These are phyloP conservation scores for Aspergillus heteromorphus DNA, from an alignment of 495 filamentous ascomycete genomes.

Conservation along the genomic window DNA sequence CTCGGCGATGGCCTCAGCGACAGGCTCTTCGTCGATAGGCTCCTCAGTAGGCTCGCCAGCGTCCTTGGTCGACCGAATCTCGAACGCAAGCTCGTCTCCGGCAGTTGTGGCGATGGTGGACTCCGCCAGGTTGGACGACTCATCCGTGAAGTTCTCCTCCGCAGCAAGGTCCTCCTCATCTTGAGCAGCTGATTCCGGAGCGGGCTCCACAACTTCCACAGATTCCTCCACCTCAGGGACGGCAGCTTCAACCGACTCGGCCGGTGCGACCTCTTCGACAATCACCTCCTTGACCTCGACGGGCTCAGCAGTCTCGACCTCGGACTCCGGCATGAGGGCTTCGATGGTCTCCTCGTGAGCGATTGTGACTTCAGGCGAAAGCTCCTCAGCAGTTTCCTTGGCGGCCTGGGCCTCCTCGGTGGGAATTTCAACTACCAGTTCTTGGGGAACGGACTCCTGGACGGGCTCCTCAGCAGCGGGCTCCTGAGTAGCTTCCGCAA, in stretches of 20 bases:
- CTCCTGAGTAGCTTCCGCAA: background rate
- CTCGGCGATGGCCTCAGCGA: background rate
- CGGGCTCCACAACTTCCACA: constrained; percentile 2
- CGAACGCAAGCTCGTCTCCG: background rate
- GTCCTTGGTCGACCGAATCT: background rate
- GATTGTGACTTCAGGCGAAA: background rate
- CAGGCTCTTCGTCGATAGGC: constrained; percentile 5
- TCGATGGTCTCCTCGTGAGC: constrained; percentile 8
- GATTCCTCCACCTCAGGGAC: constrained; percentile 7
- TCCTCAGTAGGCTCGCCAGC: background rate
- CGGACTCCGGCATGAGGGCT: constrained; percentile 9
- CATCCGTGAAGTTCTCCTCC: constrained; percentile 10
- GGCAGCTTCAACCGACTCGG: background rate
- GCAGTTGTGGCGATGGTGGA: constrained; percentile 1
- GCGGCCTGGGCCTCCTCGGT: background rate
- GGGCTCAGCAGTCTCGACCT: constrained; percentile 3
- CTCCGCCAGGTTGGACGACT: background rate
- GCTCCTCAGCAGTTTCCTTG: background rate
- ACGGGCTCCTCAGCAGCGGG: constrained; percentile 10
- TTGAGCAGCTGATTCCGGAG: background rate
- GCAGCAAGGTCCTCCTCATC: constrained; percentile 8
- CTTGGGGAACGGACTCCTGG: background rate
- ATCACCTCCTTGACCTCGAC: background rate
- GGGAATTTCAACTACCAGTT: background rate
- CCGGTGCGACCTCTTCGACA: background rate